Conservation (phyloP, 805 yeast genomes). For the Suhomyces sp. region DNA sequence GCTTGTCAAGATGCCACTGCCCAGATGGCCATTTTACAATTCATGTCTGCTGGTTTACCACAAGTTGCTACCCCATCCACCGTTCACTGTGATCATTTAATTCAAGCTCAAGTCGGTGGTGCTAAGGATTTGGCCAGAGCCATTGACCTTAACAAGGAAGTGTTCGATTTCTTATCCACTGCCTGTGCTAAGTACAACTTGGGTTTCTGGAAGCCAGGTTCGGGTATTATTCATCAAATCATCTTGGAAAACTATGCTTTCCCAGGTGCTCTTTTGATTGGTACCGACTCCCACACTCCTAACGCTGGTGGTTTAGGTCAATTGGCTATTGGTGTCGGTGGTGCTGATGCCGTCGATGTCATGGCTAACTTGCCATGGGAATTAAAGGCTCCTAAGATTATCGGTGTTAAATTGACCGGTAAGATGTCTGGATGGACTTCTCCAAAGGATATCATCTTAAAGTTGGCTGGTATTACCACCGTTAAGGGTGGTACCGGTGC, state of each 20-base stretch:
- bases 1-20: conserved; percentile 99
- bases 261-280: conserved; percentile 95
- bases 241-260: conserved; percentile 94
- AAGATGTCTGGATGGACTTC: conserved; percentile 89
- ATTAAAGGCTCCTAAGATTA: conserved; percentile 91
- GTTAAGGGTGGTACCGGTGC: conserved; percentile 98
- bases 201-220: conserved; percentile 99
- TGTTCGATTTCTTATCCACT: conserved; percentile 83
- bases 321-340: conserved; percentile 98
- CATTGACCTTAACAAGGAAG: conserved; percentile 86
- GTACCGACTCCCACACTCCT: conserved; percentile 98
- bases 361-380: conserved; percentile 98
- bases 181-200: conserved; percentile 95
- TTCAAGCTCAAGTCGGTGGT: conserved; percentile 94
- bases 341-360: conserved; percentile 99
- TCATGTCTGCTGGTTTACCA: conserved; percentile 92
- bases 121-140: conserved; percentile 82
- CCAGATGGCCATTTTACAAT: conserved; percentile 96
- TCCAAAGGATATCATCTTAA: conserved; percentile 94
- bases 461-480: conserved; percentile 87
- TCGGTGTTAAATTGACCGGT: conserved; percentile 94
- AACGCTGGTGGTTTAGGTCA: conserved; percentile 99
- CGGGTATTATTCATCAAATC: conserved; percentile 97
- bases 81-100: conserved; percentile 96
- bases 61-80: conserved; percentile 93